Base-by-base conservation (phyloP, 2,329 filamentous ascomycete species). In the Botrytis sinoallii region DNA sequence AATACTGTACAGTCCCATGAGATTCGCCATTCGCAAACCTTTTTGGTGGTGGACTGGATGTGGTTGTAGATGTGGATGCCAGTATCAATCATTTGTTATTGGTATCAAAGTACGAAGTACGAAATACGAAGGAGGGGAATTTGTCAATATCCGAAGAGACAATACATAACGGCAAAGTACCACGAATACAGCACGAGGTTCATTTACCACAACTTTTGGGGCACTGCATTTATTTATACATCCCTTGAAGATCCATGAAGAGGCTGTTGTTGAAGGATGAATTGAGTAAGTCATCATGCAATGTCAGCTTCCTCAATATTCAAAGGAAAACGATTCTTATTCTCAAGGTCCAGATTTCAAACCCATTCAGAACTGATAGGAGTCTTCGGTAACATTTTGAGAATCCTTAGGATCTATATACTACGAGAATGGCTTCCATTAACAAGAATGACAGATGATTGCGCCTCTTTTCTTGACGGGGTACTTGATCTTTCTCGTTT, bases 391-490 rank as follows among this genome's bases (percentile, higher is more conserved):
- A 29, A 40, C 40, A 32, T 61, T 71, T 29, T 52, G n/a, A 29
- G 59, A 42, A 71, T 71, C 69, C 42, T 64, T 16, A 42, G 59
- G 59, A 71, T 64, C 16, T 52, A 55, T 20, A 55, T 38, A n/a
- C 52, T 67, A 52, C 32, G 44, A 48, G 29, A 48, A 35, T 38
- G 42, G 25, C 5, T 9, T 29, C 9, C 16, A 64, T 40, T 16
- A 6, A 32, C 32, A 52, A 55, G 16, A n/a, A 32, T 29, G 16
- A 38, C 12, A 29, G 22, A 4, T 71, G 59, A 63, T 55, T 71
- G 59, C 59, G 59, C 69, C 69, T 71, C 59, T n/a, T 20, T 71
- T 18, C 7, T 57, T 38, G 32, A 64, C 16, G 25, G 38, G 66
- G 35, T 8, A 25, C 25, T 42, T 64, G 25, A 29, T 64, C 35